These are phyloP conservation scores for Cryptosporidium viatorum DNA, from an alignment of 169 alveolate species.

Conservation along the genomic window DNA sequence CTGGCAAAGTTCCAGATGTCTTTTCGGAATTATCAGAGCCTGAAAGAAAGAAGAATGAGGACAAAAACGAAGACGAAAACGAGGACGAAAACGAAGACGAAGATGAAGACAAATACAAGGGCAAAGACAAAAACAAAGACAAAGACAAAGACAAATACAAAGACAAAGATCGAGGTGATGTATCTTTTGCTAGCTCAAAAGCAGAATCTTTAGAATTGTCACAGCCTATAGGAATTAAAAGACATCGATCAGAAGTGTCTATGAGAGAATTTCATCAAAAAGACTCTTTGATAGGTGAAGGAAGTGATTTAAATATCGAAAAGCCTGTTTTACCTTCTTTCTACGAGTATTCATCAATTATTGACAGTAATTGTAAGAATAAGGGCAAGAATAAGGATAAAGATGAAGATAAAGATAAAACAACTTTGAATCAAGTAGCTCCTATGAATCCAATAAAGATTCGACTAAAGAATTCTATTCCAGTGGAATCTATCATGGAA, in stretches of 20 bases:
- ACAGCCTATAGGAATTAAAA: too few relatives aligned
- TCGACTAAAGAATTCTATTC: not conserved
- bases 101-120: too few relatives aligned
- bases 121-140: not conserved
- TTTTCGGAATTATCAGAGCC: not conserved
- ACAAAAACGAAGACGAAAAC: too few relatives aligned
- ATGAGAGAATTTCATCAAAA: not conserved
- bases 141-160: too few relatives aligned
- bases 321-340: not conserved
- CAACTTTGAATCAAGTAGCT: not conserved
- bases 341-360: too few relatives aligned
- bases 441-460: slow-evolving; percentile 7
- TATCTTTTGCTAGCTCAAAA: too few relatives aligned
- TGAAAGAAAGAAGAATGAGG: not conserved
- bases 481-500: slow-evolving; percentile 15
- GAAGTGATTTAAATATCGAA: not conserved
- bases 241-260: not conserved
- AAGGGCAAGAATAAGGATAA: too few relatives aligned
- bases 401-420: too few relatives aligned
- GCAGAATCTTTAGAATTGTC: too few relatives aligned
- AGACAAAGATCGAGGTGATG: too few relatives aligned
- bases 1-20: too few relatives aligned
- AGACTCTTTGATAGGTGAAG: not conserved
- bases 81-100: not conserved
- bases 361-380: too few relatives aligned